Evolutionary conservation across 208 protist genomes (phyloP), one percentile per base, ranked within the genome.

Genomic region (Trypanosoma theileri): DNA sequence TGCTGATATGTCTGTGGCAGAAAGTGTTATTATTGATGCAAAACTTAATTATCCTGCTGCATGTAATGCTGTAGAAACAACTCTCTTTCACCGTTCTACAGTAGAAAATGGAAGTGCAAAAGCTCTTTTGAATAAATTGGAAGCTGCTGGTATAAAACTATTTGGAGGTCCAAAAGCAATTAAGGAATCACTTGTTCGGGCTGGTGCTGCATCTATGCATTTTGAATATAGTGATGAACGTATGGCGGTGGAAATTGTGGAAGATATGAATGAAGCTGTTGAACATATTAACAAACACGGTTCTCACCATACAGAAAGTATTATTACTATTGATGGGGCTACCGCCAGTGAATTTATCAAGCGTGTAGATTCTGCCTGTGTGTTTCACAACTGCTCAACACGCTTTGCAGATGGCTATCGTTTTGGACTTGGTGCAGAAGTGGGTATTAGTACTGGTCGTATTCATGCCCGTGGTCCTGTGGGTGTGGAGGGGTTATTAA

Each of bases 41-140:
- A 98, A 98, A 81, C 88, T 90, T n/a, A 84, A 97, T 59, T 98
- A 98, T 79, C 93, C 95, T 17, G 83, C 94, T 16, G 97, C 95
- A 13, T 98, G 97, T 84, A 98, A 98, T 76, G 81, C 94, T 22
- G 73, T 84, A 4, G 97, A 98, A 73, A 98, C 95, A 28, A 69
- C 98, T 41, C 86, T 98, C 22, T 68, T 98, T 19, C 85, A 98
- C 75, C 60, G 51, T 6, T 62, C 31, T 10, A 45, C 84, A 50
- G 71, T 77, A 0, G 69, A 59, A 22, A 60, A 74, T 28, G 65
- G 46, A 26, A 68, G 66, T 57, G 71, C 80, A 9, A 51, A 73
- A 52, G 50, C 56, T 12, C 58, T 96, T n/a, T 31, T 87, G 3
- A 10, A 45, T 3, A 79, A 70, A 16, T 73, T 95, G 41, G 42